These are phyloP conservation scores for Candida incommunis DNA, from an alignment of 805 yeast species.

Conservation along the genomic window DNA sequence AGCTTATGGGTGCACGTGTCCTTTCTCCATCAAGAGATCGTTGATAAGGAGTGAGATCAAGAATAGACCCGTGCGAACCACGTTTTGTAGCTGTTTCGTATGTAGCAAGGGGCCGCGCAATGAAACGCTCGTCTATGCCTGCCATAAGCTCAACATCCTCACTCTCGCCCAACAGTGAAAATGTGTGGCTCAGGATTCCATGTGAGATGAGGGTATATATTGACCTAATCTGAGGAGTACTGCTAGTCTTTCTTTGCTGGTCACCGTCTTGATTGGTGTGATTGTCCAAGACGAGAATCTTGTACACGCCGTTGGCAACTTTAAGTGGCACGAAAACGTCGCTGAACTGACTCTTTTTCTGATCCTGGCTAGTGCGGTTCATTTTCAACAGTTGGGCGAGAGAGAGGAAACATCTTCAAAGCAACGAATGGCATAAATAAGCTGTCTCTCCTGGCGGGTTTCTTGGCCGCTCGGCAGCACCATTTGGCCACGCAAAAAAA, in stretches of 20 bases:
- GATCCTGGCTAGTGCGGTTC: too few species aligned
- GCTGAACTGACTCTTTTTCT: too few species aligned
- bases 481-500: too few species aligned
- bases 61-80: constrained; percentile 10
- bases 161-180: constrained; percentile 13
- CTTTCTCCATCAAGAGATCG: constrained; percentile 6
- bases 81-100: constrained; percentile 10
- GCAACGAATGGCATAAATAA: too few species aligned
- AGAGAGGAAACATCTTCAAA: too few species aligned
- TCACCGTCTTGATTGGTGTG: constrained; percentile 3
- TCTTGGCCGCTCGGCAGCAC: too few species aligned
- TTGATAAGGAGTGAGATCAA: constrained; percentile 10
- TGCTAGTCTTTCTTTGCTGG: neutral
- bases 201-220: constrained; percentile 13
- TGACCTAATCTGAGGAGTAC: constrained; percentile 3
- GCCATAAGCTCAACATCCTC: neutral
- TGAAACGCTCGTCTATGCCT: constrained; percentile 2
- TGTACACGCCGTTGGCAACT: constrained; percentile 8
- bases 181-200: constrained; percentile 13
- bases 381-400: too few species aligned
- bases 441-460: too few species aligned
- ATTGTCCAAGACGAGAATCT: constrained; percentile 9
- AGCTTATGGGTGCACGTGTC: constrained; percentile 9
- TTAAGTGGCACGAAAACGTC: constrained; percentile 10
- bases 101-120: constrained; percentile 13